These are phyloP conservation scores for Trichoderma koningiopsis DNA, from an alignment of 2,329 filamentous ascomycete genomes.

Conservation along the genomic window DNA sequence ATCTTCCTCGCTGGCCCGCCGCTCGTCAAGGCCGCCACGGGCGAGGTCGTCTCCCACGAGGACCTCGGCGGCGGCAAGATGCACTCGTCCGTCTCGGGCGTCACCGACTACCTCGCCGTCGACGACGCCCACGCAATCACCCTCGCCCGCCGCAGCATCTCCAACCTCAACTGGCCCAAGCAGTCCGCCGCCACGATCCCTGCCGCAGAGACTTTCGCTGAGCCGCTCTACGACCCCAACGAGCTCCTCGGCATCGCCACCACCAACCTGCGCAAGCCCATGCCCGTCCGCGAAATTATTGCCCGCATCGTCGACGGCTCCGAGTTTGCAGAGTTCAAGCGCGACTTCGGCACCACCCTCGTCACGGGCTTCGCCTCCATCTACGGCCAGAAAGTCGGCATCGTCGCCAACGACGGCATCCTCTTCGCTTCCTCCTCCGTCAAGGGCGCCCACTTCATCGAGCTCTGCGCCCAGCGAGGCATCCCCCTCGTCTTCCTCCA, in stretches of 20 bases:
- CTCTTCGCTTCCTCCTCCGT: slow-evolving; percentile 85
- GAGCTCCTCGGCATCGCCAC: slow-evolving; percentile 89
- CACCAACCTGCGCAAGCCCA: slow-evolving; percentile 82
- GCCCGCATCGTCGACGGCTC: slow-evolving; percentile 90
- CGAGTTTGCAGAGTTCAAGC: slow-evolving; percentile 92
- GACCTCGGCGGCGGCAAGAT: slow-evolving; percentile 88
- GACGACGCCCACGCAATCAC: slow-evolving; percentile 91
- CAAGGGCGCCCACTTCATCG: slow-evolving; percentile 96
- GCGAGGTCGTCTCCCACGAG: slow-evolving; percentile 87
- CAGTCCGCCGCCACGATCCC: slow-evolving; percentile 43
- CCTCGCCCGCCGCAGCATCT: slow-evolving; percentile 78
- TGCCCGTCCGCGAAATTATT: slow-evolving; percentile 88
- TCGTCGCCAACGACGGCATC: slow-evolving; percentile 95
- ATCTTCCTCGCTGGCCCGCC: slow-evolving; percentile 96
- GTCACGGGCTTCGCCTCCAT: slow-evolving; percentile 91
- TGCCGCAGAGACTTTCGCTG: slow-evolving; percentile 56
- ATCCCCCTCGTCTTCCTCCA: slow-evolving; percentile 92
- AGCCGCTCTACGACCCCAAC: slow-evolving; percentile 76
- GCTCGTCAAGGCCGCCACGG: slow-evolving; percentile 92
- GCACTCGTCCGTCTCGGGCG: slow-evolving; percentile 87
- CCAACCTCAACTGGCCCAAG: slow-evolving; percentile 85
- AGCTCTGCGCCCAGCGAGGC: slow-evolving; percentile 86
- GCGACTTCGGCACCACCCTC: slow-evolving; percentile 82
- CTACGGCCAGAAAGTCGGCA: slow-evolving; percentile 86
- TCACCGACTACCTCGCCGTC: slow-evolving; percentile 93